A percentile compares a stretch with the other conserved stretches of the same genome.
Conservation (phyloP, 1,284 basidiomycete species). For the Quambalaria eucalypti region DNA sequence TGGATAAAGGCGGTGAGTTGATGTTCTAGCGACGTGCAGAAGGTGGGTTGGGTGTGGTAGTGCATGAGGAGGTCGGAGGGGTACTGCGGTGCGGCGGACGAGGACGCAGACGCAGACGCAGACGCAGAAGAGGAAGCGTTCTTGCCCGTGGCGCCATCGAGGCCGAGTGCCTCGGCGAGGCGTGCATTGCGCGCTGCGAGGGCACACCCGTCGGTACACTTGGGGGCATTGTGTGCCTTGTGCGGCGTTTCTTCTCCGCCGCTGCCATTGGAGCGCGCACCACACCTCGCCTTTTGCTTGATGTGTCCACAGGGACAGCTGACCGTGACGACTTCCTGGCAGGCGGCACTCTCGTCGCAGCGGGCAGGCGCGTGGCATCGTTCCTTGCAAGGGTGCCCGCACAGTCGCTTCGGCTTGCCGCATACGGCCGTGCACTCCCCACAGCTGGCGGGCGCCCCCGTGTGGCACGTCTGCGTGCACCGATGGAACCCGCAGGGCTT, state of each 20-base stretch:
- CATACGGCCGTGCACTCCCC: conserved; percentile 35
- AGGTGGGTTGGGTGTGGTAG: conserved; percentile 23
- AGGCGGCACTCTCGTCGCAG: conserved; percentile 37
- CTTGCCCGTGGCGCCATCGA: conserved; percentile 23
- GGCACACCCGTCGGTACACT: conserved; percentile 40
- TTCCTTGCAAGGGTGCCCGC: conserved; percentile 36
- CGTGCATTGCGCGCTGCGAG: conserved; percentile 43
- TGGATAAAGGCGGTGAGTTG: conserved; percentile 38
- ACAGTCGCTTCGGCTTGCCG: conserved; percentile 32
- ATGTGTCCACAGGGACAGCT: conserved; percentile 40
- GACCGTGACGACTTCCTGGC: conserved; percentile 33
- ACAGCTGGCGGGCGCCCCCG: conserved; percentile 24
- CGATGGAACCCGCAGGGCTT: conserved; percentile 40
- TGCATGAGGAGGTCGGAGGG: conserved; percentile 22
- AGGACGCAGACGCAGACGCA: no score
- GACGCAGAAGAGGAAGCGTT: no score
- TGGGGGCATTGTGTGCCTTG: conserved; percentile 12
- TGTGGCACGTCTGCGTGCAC: conserved; percentile 36
- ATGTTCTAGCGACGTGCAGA: conserved; percentile 32
- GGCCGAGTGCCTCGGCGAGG: conserved; percentile 41
- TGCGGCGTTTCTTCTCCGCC: conserved; percentile 18
- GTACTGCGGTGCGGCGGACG: conserved; percentile 7
- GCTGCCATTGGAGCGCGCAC: conserved; percentile 20
- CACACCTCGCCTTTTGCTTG: conserved; percentile 29
- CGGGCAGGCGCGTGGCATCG: conserved; percentile 40